Percentiles rank a stretch among this genome's conserved stretches.
phyloP scores from a whole-genome alignment of 169 alveolate genomes.

The Plasmodium inui region DNA sequence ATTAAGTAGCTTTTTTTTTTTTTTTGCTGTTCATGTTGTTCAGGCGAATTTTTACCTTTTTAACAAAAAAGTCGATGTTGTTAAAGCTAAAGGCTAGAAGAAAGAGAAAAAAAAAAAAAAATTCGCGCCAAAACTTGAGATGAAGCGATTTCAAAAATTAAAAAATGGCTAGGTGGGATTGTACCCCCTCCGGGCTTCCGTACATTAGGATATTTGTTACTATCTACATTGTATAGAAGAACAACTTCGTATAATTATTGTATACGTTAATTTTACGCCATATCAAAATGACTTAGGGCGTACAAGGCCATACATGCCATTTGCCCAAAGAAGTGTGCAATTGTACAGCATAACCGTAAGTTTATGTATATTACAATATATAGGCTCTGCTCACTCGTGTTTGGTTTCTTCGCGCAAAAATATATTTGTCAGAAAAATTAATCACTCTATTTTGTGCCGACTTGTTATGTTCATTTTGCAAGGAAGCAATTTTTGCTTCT shows the following conservation, averaged over 20 bases:
- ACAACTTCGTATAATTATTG: neutral
- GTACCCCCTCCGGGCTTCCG: neutral
- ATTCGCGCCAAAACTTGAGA: neutral
- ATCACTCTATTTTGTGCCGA: neutral
- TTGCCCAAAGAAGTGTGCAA: neutral
- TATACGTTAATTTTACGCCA: neutral
- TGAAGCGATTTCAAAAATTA: neutral
- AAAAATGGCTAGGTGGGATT: neutral
- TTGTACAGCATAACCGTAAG: neutral
- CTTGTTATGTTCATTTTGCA: neutral
- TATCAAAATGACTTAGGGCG: neutral
- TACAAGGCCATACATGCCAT: neutral
- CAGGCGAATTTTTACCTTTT: neutral
- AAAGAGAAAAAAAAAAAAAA: neutral
- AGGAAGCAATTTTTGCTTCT: neutral
- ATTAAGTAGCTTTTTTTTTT: neutral
- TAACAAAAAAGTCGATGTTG: neutral
- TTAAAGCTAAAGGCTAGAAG: neutral
- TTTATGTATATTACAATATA: too few species aligned
- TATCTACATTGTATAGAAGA: neutral
- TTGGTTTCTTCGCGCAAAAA: neutral
- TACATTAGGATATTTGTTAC: neutral
- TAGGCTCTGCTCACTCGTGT: neutral
- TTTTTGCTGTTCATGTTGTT: constrained; percentile 6
- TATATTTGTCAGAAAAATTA: neutral